Percentiles rank a stretch among this genome's conserved stretches.
Conservation (phyloP, 1,139 yeast species). For the Torulaspora globosa region DNA sequence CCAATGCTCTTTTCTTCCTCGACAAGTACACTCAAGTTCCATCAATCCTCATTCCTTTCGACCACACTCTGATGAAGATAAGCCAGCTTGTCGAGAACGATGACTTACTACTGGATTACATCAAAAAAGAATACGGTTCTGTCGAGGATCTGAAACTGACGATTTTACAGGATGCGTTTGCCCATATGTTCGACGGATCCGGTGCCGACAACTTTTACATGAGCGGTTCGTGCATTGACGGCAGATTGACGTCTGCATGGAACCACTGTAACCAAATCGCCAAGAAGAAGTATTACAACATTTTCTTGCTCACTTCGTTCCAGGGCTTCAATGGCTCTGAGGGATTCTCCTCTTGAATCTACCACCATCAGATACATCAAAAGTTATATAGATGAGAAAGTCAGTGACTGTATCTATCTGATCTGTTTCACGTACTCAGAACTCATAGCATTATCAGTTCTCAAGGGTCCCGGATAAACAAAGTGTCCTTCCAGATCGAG, state of each 20-base stretch:
- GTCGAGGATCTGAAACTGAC: constrained; percentile 48
- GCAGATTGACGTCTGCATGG: constrained; percentile 74
- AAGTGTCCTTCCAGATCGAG: neutral
- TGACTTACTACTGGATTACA: constrained; percentile 46
- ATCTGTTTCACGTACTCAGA: neutral
- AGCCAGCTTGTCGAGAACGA: constrained; percentile 49
- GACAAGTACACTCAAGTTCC: constrained; percentile 77
- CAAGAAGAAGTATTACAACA: constrained; percentile 58
- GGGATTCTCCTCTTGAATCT: constrained; percentile 39
- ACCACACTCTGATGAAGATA: constrained; percentile 49
- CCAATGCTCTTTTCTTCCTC: constrained; percentile 67
- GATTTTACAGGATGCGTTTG: constrained; percentile 62
- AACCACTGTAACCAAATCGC: constrained; percentile 68
- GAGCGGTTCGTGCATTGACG: constrained; percentile 78
- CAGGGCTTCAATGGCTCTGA: constrained; percentile 71
- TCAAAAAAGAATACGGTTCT: constrained; percentile 52
- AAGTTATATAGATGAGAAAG: neutral
- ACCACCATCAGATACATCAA: neutral
- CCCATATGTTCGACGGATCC: constrained; percentile 71
- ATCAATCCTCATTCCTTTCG: constrained; percentile 64
- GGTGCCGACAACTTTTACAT: constrained; percentile 76
- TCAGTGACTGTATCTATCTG: no score
- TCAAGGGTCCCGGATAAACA: neutral
- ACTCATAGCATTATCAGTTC: neutral
- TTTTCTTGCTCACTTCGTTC: constrained; percentile 64